Percentiles rank a stretch among this genome's conserved stretches.
Evolutionary conservation across 2,329 filamentous ascomycete genomes (phyloP).

Genomic region (Hypoxylon sp.): DNA sequence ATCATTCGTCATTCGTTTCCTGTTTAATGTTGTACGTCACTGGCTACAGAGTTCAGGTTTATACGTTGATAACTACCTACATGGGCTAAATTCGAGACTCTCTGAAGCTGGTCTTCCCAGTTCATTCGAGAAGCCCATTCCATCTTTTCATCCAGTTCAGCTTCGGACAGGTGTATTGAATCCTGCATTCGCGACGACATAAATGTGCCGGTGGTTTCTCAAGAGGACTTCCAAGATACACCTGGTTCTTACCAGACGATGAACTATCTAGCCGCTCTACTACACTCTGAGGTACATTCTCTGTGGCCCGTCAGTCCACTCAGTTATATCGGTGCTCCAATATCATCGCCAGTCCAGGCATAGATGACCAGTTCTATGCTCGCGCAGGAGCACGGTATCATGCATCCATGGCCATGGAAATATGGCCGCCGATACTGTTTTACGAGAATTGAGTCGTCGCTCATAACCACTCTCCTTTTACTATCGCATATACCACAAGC

Average conservation of each 20-base stretch:
- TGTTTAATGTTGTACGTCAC: conserved; percentile 30
- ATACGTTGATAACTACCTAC: conserved; percentile 1
- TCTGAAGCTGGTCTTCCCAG: neutral
- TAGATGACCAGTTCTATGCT: conserved; percentile 11
- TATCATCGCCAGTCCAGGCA: neutral
- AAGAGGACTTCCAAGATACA: conserved; percentile 6
- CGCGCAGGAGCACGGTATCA: conserved; percentile 32
- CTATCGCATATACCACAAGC: conserved; percentile 36
- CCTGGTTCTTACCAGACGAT: conserved; percentile 31
- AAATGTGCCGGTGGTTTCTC: conserved; percentile 1
- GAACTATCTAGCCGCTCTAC: conserved; percentile 19
- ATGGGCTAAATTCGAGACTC: neutral
- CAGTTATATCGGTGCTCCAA: conserved; percentile 1
- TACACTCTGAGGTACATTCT: conserved; percentile 11
- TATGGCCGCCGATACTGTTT: conserved; percentile 7
- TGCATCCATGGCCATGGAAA: conserved; percentile 26
- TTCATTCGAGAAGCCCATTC: neutral
- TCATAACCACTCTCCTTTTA: conserved; percentile 41
- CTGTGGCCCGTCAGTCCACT: conserved; percentile 1
- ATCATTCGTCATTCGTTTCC: conserved; percentile 17
- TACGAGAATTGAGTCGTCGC: conserved; percentile 13
- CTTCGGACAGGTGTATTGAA: neutral
- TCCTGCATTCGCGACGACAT: neutral
- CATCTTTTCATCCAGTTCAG: conserved; percentile 11
- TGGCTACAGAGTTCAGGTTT: conserved; percentile 4